Evolutionary conservation across 179 eudicot genomes (phyloP).

Genomic region (Spergularia azorica): DNA sequence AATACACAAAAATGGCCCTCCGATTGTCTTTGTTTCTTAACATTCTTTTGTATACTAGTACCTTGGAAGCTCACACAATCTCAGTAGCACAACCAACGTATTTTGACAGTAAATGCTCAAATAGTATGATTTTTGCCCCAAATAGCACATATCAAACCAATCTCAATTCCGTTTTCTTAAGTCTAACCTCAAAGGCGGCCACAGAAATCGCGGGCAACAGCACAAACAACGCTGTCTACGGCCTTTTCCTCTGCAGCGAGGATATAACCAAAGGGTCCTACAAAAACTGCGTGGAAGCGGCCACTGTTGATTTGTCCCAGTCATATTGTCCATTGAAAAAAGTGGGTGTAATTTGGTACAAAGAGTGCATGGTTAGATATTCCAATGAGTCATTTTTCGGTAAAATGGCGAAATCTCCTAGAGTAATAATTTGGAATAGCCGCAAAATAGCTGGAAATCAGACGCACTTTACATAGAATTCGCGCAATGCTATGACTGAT

Average conservation of each 20-base stretch:
- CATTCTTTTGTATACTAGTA: not conserved
- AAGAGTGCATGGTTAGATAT: slow-evolving; percentile 37
- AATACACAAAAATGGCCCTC: slow-evolving; percentile 1
- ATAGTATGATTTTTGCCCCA: not conserved
- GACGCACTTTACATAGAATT: not conserved
- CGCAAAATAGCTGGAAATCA: not conserved
- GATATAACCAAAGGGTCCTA: slow-evolving; percentile 12
- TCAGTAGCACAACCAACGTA: not conserved
- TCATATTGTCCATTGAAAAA: slow-evolving; percentile 22
- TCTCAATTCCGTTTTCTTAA: slow-evolving; percentile 8
- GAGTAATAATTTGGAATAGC: not conserved
- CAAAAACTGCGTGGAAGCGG: slow-evolving; percentile 23
- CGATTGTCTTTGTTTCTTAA: not conserved
- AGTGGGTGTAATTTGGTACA: slow-evolving; percentile 26
- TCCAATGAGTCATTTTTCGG: slow-evolving; percentile 28
- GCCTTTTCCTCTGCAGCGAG: slow-evolving; percentile 43
- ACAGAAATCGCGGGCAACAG: not conserved
- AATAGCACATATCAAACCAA: slow-evolving; percentile 12
- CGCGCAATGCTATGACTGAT: slow-evolving; percentile 1
- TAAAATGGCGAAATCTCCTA: not conserved
- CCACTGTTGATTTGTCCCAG: not conserved
- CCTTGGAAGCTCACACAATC: not conserved
- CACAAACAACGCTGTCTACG: not conserved
- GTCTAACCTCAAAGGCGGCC: slow-evolving; percentile 15
- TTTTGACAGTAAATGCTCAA: not conserved